Percentiles rank a stretch among this genome's conserved stretches.
phyloP scores from a whole-genome alignment of 257 asterid species.

The Thymus quinquecostatus region DNA sequence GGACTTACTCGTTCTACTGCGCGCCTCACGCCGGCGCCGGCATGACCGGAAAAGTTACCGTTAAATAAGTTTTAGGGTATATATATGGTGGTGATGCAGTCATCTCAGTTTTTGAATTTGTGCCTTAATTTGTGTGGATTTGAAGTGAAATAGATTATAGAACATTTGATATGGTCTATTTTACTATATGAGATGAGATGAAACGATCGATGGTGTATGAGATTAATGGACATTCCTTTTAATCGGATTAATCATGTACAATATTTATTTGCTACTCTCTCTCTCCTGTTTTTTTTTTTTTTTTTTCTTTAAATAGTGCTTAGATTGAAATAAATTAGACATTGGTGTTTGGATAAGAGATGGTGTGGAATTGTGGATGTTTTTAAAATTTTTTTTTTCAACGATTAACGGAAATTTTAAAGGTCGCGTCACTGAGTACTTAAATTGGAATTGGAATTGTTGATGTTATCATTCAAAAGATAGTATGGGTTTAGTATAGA shows the following conservation, averaged over 20 bases:
- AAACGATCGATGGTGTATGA: neutral
- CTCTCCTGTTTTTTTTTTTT: neutral
- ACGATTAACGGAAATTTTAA: too few species aligned
- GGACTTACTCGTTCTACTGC: conserved; percentile 85
- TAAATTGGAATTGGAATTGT: too few species aligned
- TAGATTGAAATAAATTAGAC: too few species aligned
- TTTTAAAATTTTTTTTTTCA: too few species aligned
- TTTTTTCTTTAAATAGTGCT: too few species aligned
- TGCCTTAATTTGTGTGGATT: neutral
- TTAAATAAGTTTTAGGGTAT: conserved; percentile 40
- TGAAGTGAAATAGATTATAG: conserved; percentile 1
- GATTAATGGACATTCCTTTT: neutral
- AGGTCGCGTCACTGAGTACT: too few species aligned
- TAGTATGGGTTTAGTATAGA: too few species aligned
- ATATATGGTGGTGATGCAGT: neutral
- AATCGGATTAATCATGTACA: neutral
- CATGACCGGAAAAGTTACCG: conserved; percentile 80
- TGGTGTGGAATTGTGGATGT: too few species aligned
- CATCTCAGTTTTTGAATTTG: conserved; percentile 33
- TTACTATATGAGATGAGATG: conserved; percentile 32
- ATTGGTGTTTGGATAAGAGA: too few species aligned
- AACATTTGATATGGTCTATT: conserved; percentile 10
- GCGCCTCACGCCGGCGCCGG: conserved; percentile 87
- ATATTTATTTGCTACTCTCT: too few species aligned
- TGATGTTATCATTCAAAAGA: too few species aligned